phyloP scores from a whole-genome alignment of 176 grass and related monocot species.

The sorghum (Sorghum bicolor) region DNA sequence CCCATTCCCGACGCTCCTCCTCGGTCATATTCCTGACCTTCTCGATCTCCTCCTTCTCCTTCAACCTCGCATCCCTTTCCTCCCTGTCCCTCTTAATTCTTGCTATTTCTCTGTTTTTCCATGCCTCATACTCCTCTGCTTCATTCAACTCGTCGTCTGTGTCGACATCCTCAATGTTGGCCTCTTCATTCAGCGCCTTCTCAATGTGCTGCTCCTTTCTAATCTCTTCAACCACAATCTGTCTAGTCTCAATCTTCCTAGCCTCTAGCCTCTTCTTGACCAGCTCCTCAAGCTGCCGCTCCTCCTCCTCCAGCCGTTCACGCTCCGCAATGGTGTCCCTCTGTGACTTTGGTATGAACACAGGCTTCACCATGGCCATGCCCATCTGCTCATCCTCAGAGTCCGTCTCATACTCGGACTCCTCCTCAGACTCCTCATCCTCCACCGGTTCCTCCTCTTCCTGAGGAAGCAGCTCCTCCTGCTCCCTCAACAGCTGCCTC shows the following conservation, averaged over 20 bases:
- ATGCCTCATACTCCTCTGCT: slow-evolving; percentile 93
- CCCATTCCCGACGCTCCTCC: slow-evolving; percentile 88
- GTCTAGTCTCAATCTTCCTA: slow-evolving; percentile 67
- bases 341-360: slow-evolving; percentile 88
- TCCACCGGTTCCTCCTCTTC: slow-evolving; percentile 72
- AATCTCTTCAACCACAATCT: slow-evolving; percentile 95
- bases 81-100: slow-evolving; percentile 98
- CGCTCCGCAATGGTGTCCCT: slow-evolving; percentile 90
- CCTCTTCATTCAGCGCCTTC: slow-evolving; percentile 75
- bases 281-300: slow-evolving; percentile 75
- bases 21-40: slow-evolving; percentile 97
- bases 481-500: slow-evolving; percentile 57
- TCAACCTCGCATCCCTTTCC: slow-evolving; percentile 81
- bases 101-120: slow-evolving; percentile 90
- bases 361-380: slow-evolving; percentile 84
- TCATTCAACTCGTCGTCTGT: slow-evolving; percentile 93
- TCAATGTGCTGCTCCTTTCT: slow-evolving; percentile 71
- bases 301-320: slow-evolving; percentile 85
- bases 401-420: slow-evolving; percentile 94
- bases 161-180: slow-evolving; percentile 68
- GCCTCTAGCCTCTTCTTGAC: slow-evolving; percentile 78
- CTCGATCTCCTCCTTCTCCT: slow-evolving; percentile 99
- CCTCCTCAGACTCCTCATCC: slow-evolving; percentile 78
- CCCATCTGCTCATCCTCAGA: slow-evolving; percentile 87
- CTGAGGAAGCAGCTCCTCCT: slow-evolving; percentile 78